Conservation (phyloP, 1,284 basidiomycete species). For the Microbotryum violaceum region DNA sequence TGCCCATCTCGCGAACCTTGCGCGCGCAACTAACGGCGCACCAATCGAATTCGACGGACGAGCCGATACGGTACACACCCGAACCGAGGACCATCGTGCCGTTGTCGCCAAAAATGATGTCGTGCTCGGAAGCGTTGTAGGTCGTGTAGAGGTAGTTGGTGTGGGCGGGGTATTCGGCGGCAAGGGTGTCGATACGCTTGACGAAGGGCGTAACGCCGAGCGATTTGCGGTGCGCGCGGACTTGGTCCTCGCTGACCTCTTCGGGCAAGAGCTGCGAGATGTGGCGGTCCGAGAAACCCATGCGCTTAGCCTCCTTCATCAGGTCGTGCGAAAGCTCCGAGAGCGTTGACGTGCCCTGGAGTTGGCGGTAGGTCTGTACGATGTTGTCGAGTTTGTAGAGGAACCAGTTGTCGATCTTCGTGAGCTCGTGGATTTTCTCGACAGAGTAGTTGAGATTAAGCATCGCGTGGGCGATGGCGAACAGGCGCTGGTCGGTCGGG, state of each 20-base stretch:
- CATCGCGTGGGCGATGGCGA: slow-evolving; percentile 96
- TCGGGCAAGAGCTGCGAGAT: slow-evolving; percentile 73
- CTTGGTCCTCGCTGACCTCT: slow-evolving; percentile 53
- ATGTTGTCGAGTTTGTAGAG: slow-evolving; percentile 78
- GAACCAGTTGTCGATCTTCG: slow-evolving; percentile 98
- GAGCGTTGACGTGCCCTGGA: slow-evolving; percentile 5
- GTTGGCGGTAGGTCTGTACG: slow-evolving; percentile 61
- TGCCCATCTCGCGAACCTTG: slow-evolving; percentile 85
- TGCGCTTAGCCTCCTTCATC: slow-evolving; percentile 81
- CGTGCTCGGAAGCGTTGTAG: slow-evolving; percentile 90
- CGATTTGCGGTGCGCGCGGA: slow-evolving; percentile 76
- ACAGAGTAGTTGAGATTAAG: slow-evolving; percentile 87
- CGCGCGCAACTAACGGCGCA: slow-evolving; percentile 96
- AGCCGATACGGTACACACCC: slow-evolving; percentile 96
- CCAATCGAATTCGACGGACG: slow-evolving; percentile 99
- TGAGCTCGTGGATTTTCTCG: slow-evolving; percentile 86
- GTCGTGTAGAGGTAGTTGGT: slow-evolving; percentile 99
- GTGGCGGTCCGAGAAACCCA: slow-evolving; percentile 92
- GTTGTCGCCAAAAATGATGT: slow-evolving; percentile 77
- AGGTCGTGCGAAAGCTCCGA: slow-evolving; percentile 57
- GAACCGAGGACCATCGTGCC: slow-evolving; percentile 97
- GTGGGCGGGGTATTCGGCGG: slow-evolving; percentile 96
- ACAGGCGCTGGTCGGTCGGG: slow-evolving; percentile 84
- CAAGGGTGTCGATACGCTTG: slow-evolving; percentile 98
- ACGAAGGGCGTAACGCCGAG: slow-evolving; percentile 76